Conservation (phyloP, 225 moss, liverwort and hornwort genomes). For the Ulota crispa region DNA sequence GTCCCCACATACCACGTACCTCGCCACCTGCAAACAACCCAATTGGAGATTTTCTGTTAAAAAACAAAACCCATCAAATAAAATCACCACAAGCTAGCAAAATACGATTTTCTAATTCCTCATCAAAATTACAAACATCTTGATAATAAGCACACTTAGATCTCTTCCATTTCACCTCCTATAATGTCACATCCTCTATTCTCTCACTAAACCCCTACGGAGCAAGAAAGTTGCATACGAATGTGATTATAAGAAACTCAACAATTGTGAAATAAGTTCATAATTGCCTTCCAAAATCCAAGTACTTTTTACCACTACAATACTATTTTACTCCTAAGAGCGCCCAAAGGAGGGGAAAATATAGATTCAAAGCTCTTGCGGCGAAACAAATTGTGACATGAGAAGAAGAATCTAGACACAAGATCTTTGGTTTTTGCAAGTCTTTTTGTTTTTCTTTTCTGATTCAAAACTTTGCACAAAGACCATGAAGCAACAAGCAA, state of each 20-base stretch:
- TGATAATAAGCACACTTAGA: background rate
- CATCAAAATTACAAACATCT: background rate
- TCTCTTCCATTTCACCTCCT: background rate
- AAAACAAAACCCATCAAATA: background rate
- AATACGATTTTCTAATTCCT: background rate
- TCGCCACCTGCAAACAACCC: slow-evolving; percentile 40
- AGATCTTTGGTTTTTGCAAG: no score
- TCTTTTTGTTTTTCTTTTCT: no score
- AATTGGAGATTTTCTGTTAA: background rate
- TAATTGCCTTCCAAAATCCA: background rate
- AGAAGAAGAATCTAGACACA: no score
- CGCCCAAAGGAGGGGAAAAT: no score
- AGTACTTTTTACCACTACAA: background rate
- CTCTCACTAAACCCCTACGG: background rate
- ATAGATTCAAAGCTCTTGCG: no score
- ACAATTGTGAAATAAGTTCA: background rate
- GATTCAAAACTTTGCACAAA: no score
- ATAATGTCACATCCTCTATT: background rate
- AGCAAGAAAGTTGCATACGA: background rate
- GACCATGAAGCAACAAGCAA: no score
- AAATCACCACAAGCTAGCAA: background rate
- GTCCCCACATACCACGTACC: slow-evolving; percentile 36
- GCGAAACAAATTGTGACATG: no score
- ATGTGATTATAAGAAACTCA: background rate
- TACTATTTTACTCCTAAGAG: no score